Evolutionary conservation across 805 yeast species (phyloP), one percentile per base, ranked within the genome.

Genomic region (Saccharomycopsis sp.): DNA sequence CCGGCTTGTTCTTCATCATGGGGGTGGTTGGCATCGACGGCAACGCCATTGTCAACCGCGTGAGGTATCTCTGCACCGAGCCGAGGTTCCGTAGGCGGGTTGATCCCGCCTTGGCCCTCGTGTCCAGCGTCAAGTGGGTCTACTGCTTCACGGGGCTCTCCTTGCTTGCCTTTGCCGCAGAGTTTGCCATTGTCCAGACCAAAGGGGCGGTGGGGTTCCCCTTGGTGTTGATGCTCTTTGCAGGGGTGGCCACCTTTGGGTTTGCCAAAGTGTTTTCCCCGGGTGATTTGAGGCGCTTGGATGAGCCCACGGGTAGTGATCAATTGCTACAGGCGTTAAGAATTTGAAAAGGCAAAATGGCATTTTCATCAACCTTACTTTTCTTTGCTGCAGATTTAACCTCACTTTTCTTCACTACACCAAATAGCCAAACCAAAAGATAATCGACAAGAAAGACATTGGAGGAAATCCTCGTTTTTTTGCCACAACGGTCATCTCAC

Each of bases 161-260:
- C 44, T 56, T 81, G 3, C 50, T 76, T 16, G 92, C 92, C 0
- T 80, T 80, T 39, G 80, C 71, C 1, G 81, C 75, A 0, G 97
- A 94, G 55, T 80, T 86, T 49, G 92, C 77, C 0, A 86, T 89
- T 23, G 82, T 94, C 0, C 73, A 79, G 54, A 85, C 96, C 0
- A 75, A 68, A 45, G 97, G 92, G 0, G 96, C 97, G 0, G 85
- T 89, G 23, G 97, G 95, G 2, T 89, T 92, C 54, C 97, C 98
- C 0, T 80, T 86, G 2, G 84, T 92, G 0, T 61, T 89, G 37
- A 59, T 89, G 53, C 44, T 68, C 2, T 69, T 77, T 39, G 88
- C 84, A 43, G 69, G 80, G 17, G 62, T 75, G 1, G 74, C 86
- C 9, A 75, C 81, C 15, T 68, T 75, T 53, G 51, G 69, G 5